Evolutionary conservation across 2,329 filamentous ascomycete species (phyloP), one percentile per base, ranked within the genome.

Genomic region (Didymella glomerata): DNA sequence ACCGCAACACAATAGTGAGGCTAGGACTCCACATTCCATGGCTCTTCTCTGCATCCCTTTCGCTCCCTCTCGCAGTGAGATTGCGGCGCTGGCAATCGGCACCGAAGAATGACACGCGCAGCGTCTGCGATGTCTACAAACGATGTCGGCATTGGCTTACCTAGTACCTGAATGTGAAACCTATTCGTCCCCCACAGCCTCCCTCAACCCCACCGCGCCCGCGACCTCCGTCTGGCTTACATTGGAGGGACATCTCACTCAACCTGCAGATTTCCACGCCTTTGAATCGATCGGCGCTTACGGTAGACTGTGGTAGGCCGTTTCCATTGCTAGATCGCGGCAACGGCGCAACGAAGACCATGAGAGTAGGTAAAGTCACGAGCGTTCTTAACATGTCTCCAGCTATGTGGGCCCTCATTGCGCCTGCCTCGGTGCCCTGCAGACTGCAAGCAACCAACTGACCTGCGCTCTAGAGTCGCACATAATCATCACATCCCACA

Each of bases 331-430:
- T 40, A 20, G 18, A 40, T 20, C 18, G 41, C 68, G 60, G 62
- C 54, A 68, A 57, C 61, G 63, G 64, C 66, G 65, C 67, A 66
- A 65, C 60, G 67, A 71, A 66, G 69, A 73, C 66, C 68, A 74
- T 75, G 73, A 76, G 66, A 68, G 73, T 74, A 63, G 73, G 74
- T 76, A 55, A 60, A 62, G 66, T 68, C 65, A 68, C 65, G 65
- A 68, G 63, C 66, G 57, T 62, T 41, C 45, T 57, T 49, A 52
- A 54, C 49, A 48, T 63, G 61, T 58, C 48, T 46, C 54, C 60
- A 55, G 54, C 62, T 48, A 60, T 57, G 54, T 57, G 49, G 38
- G 57, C 54, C 61, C 60, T 45, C 50, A 36, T 41, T 44, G 48
- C 51, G 56, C 50, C 49, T 50, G 46, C 25, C 44, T 48, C 32